These are phyloP conservation scores for Cercospora sojina DNA, from an alignment of 2,329 filamentous ascomycete genomes.

Conservation along the genomic window DNA sequence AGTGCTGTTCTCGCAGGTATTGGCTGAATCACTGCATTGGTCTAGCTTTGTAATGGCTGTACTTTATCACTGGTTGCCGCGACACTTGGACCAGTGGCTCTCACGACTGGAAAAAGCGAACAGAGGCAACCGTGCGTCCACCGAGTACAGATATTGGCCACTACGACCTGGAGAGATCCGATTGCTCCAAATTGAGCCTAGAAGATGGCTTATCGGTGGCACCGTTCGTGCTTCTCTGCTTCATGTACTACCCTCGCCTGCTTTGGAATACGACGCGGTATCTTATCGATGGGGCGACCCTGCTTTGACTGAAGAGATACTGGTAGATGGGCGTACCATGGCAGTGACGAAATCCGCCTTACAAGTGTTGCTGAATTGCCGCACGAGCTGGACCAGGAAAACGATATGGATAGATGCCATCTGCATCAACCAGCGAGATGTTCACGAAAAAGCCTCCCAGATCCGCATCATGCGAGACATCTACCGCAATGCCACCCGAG, in stretches of 20 bases:
- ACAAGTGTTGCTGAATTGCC: slow-evolving; percentile 27
- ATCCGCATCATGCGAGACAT: slow-evolving; percentile 38
- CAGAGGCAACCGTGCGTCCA: background rate
- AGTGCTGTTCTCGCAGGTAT: background rate
- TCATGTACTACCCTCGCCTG: background rate
- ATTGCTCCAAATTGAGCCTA: background rate
- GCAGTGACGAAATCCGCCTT: slow-evolving; percentile 27
- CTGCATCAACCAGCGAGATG: slow-evolving; percentile 34
- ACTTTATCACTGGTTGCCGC: background rate
- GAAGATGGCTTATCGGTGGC: background rate
- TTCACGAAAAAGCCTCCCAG: slow-evolving; percentile 33
- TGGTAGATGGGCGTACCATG: slow-evolving; percentile 19
- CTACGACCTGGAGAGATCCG: background rate
- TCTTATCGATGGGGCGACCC: slow-evolving; percentile 33
- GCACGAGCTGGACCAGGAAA: slow-evolving; percentile 17
- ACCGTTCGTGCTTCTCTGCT: background rate
- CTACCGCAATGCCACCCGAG: slow-evolving; percentile 16
- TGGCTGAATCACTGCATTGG: background rate
- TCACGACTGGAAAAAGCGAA: background rate
- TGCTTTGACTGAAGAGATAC: background rate
- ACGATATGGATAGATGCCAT: slow-evolving; percentile 21
- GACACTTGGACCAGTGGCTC: background rate
- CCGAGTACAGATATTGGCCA: background rate
- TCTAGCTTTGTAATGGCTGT: background rate
- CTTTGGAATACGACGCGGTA: slow-evolving; percentile 32